These are phyloP conservation scores for Tulasnella sp. DNA, from an alignment of 768 basidiomycete genomes.

Conservation along the genomic window DNA sequence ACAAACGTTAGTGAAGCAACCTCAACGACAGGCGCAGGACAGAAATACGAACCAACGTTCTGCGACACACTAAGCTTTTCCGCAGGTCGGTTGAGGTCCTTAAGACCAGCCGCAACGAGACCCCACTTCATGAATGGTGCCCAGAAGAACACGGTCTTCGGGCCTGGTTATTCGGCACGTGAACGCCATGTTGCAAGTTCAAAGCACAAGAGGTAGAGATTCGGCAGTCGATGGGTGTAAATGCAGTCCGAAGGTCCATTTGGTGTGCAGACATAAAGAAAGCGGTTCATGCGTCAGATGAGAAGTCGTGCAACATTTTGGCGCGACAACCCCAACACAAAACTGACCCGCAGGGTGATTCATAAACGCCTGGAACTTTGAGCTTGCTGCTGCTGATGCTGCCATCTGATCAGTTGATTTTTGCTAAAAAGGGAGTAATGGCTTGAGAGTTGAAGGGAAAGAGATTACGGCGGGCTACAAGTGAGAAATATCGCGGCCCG, in stretches of 20 bases:
- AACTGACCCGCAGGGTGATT: slow-evolving; percentile 89
- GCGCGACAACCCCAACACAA: not conserved
- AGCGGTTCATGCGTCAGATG: not conserved
- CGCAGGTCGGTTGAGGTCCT: slow-evolving; percentile 84
- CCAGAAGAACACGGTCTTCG: slow-evolving; percentile 98
- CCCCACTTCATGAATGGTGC: slow-evolving; percentile 84
- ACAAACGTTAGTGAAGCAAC: not conserved
- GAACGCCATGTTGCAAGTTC: not conserved
- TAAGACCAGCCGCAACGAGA: slow-evolving; percentile 53
- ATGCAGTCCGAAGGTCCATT: slow-evolving; percentile 4
- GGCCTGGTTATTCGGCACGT: slow-evolving; percentile 53
- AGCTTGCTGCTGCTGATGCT: slow-evolving; percentile 73
- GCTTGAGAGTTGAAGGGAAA: not conserved
- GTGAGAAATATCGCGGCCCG: not conserved
- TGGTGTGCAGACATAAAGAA: not conserved
- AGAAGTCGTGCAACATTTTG: not conserved
- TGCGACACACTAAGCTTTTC: slow-evolving; percentile 93
- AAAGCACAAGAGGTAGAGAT: not conserved
- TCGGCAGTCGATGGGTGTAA: not conserved
- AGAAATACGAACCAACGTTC: slow-evolving; percentile 72
- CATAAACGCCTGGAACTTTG: slow-evolving; percentile 81
- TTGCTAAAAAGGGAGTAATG: not conserved
- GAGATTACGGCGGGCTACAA: not conserved
- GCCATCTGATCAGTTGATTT: slow-evolving; percentile 63
- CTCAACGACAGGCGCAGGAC: not conserved